A percentile compares a stretch with the other conserved stretches of the same genome.
These are phyloP conservation scores for Fusarium bulbicola DNA, from an alignment of 2,329 filamentous ascomycete species.

Conservation along the genomic window DNA sequence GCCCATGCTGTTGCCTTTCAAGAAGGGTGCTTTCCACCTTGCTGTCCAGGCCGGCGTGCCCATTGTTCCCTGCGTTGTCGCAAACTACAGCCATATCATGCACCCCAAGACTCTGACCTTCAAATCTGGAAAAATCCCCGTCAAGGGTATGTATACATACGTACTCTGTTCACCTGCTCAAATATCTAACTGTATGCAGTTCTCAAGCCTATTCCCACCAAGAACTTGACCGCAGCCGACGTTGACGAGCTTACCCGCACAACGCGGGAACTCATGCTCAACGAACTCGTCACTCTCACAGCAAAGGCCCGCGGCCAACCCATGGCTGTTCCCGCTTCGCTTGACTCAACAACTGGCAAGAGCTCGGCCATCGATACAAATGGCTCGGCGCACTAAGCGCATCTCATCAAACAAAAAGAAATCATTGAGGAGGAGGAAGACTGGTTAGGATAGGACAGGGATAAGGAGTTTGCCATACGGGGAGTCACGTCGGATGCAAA, in stretches of 20 bases:
- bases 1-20: conserved; percentile 89
- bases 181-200: conserved; percentile 57
- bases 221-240: conserved; percentile 76
- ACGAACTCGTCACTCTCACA: conserved; percentile 66
- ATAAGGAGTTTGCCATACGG: conserved; percentile 28
- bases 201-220: conserved; percentile 81
- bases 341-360: conserved; percentile 39
- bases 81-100: conserved; percentile 81
- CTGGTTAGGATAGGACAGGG: conserved; percentile 5
- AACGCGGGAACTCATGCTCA: conserved; percentile 80
- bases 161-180: not conserved
- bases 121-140: conserved; percentile 73
- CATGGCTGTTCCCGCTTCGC: conserved; percentile 44
- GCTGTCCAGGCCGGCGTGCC: conserved; percentile 94
- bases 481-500: conserved; percentile 39
- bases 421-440: not conserved
- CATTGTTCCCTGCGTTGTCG: conserved; percentile 84
- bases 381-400: conserved; percentile 56
- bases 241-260: conserved; percentile 76
- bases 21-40: conserved; percentile 98
- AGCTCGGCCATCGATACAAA: conserved; percentile 45
- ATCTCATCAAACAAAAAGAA: not conserved
- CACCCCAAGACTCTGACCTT: conserved; percentile 72
- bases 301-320: conserved; percentile 58
- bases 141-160: conserved; percentile 68